A percentile compares a stretch with the other conserved stretches of the same genome.
Evolutionary conservation across 1,284 basidiomycete genomes (phyloP).

Genomic region (Cystobasidium slooffiae): DNA sequence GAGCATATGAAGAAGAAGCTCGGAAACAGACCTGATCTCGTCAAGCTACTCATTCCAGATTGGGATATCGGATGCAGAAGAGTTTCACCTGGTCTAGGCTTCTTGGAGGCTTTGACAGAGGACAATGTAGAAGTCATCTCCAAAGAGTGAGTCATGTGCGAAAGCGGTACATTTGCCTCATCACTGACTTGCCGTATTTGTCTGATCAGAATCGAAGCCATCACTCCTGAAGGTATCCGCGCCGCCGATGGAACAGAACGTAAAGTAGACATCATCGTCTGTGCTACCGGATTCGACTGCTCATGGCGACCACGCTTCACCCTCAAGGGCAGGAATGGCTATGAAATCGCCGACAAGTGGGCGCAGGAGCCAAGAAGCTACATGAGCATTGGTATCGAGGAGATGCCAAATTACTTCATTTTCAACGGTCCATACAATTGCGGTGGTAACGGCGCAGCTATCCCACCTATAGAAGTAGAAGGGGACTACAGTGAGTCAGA

Average conservation of each 20-base stretch:
- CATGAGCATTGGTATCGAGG: slow-evolving; percentile 37
- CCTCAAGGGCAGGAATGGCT: slow-evolving; percentile 35
- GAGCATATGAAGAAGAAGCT: slow-evolving; percentile 34
- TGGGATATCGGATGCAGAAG: slow-evolving; percentile 42
- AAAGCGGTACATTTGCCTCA: neutral
- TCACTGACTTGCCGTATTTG: neutral
- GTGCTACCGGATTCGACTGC: slow-evolving; percentile 46
- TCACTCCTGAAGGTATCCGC: slow-evolving; percentile 38
- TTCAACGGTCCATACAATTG: slow-evolving; percentile 42
- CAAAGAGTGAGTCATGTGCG: neutral
- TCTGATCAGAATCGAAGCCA: slow-evolving; percentile 18
- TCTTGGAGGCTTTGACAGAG: slow-evolving; percentile 41
- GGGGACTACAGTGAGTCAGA: slow-evolving; percentile 40
- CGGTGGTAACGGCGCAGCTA: slow-evolving; percentile 42
- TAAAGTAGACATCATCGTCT: slow-evolving; percentile 43
- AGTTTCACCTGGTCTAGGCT: slow-evolving; percentile 44
- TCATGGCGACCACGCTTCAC: slow-evolving; percentile 43
- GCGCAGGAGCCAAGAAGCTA: slow-evolving; percentile 40
- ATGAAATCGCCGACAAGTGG: slow-evolving; percentile 43
- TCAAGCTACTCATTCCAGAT: slow-evolving; percentile 29
- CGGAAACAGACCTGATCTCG: slow-evolving; percentile 29
- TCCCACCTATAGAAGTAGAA: slow-evolving; percentile 44
- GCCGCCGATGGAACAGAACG: slow-evolving; percentile 40
- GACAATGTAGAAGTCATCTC: slow-evolving; percentile 36
- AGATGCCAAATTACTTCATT: slow-evolving; percentile 45